phyloP scores from a whole-genome alignment of 2,329 filamentous ascomycete genomes.

The Sporothrix euskadiensis region DNA sequence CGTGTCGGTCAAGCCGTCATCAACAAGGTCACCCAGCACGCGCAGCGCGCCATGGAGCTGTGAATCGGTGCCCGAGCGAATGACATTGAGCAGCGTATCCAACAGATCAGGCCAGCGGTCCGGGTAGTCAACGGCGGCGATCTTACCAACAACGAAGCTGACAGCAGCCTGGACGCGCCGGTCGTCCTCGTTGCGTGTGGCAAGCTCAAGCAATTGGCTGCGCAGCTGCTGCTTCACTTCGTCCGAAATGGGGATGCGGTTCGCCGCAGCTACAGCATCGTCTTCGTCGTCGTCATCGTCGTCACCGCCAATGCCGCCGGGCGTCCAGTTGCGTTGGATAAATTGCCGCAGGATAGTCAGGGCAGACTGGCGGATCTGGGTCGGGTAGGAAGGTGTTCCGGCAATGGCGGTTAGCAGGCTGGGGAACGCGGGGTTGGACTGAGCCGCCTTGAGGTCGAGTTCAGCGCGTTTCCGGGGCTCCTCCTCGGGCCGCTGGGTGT shows the following conservation, averaged over 20 bases:
- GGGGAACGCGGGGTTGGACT: constrained; percentile 71
- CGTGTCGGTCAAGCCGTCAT: constrained; percentile 89
- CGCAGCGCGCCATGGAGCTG: constrained; percentile 88
- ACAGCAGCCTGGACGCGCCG: constrained; percentile 87
- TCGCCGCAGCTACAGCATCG: constrained; percentile 48
- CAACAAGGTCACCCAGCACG: constrained; percentile 85
- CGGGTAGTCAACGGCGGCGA: constrained; percentile 89
- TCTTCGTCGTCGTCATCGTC: constrained; percentile 64
- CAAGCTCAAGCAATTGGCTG: constrained; percentile 72
- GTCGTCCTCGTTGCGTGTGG: constrained; percentile 70
- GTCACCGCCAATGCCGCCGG: constrained; percentile 70
- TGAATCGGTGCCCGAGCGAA: constrained; percentile 71
- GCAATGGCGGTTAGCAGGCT: constrained; percentile 78
- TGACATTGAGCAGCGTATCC: constrained; percentile 73
- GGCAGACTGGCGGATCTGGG: constrained; percentile 78
- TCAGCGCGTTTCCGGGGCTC: constrained; percentile 83
- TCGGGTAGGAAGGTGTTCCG: constrained; percentile 69
- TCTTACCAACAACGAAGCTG: constrained; percentile 82
- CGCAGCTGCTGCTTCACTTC: constrained; percentile 72
- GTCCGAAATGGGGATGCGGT: constrained; percentile 68
- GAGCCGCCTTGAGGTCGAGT: constrained; percentile 72
- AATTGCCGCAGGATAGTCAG: constrained; percentile 79
- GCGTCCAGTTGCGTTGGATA: constrained; percentile 81
- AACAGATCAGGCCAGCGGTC: constrained; percentile 92
- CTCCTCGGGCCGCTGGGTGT: constrained; percentile 78